Evolutionary conservation across 176 grass and related monocot genomes (phyloP).

Genomic region (Eleusine indica): DNA sequence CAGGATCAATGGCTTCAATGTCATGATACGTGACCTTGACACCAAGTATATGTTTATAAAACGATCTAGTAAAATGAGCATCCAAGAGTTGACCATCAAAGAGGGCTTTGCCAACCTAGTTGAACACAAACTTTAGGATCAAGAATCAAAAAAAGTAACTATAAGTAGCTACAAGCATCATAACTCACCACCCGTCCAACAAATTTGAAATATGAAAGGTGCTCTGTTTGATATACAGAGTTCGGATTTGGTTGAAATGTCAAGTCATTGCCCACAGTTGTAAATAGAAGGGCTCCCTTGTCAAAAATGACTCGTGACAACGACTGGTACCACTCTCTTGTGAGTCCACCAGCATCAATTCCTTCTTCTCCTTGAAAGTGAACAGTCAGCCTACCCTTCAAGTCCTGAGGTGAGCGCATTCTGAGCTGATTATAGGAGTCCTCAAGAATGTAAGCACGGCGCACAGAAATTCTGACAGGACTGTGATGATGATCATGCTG

Average conservation of each 20-base stretch:
- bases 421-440: conserved; percentile 99
- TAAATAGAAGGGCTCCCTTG: conserved; percentile 92
- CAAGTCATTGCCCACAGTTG: conserved; percentile 95
- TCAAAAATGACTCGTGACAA: conserved; percentile 96
- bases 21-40: conserved; percentile 99
- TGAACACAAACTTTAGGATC: conserved; percentile 25
- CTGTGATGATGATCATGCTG: conserved; percentile 97
- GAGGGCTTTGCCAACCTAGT: conserved; percentile 98
- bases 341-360: conserved; percentile 98
- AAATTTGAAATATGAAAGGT: conserved; percentile 99
- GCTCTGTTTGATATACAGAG: conserved; percentile 97
- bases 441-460: conserved; percentile 95
- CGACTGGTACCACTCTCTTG: conserved; percentile 96
- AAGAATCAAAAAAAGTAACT: conserved; percentile 11
- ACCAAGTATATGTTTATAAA: conserved; percentile 99
- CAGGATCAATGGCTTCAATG: conserved; percentile 98
- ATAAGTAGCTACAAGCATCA: neutral
- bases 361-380: conserved; percentile 99
- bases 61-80: conserved; percentile 98
- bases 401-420: conserved; percentile 89
- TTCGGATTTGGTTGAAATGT: conserved; percentile 99
- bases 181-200: conserved; percentile 94
- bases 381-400: conserved; percentile 94
- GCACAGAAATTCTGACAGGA: conserved; percentile 97
- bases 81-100: conserved; percentile 94